Base-by-base conservation (phyloP, 2,329 filamentous ascomycete genomes). In the Alternaria arbusti region DNA sequence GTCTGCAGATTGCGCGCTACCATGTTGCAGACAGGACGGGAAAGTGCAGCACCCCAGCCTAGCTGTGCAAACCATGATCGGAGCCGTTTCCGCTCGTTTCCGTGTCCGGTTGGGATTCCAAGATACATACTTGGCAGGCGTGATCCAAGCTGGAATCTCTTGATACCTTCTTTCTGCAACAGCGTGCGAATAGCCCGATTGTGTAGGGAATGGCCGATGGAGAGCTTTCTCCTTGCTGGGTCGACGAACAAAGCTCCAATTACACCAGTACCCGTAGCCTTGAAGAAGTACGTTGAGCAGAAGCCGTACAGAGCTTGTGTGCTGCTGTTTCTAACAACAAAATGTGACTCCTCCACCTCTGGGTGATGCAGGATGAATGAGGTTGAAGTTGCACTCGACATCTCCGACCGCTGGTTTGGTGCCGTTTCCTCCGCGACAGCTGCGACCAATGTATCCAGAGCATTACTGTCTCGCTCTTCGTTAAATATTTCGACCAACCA, bases 401-500 rank as follows among this genome's bases (percentile, higher is more conserved):
- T 81, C 73, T 94, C 86, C 2, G 87, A 93, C 22, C 88, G 87
- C 47, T 93, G 85, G 32, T 87, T 88, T 0, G 90, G 89, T 1
- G 88, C 85, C 55, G 87, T 88, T 20, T 87, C 78, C 77, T 92
- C 89, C 49, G 91, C 88, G 3, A 95, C 85, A 4, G 88, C 85
- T 59, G 87, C 87, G 51, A 97, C 85, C 9, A 98, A 84, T n/a
- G 88, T 89, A 63, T 95, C 89, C 6, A 98, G 83, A 0, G 89
- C 91, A 51, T 86, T 83, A 2, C 86, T 84, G 75, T 98, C 95
- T 59, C 94, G 86, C 43, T 92, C 89, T 62, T 90, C 89, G 72
- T 94, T 91, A 82, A 94, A 98, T 49, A 88, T 89, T 75, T 97
- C 95, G 0, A 97, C 94, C 1, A 98, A 88, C 95, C 95, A 98